phyloP scores from a whole-genome alignment of 441 rosid genomes.

The Aquilaria agallochum region DNA sequence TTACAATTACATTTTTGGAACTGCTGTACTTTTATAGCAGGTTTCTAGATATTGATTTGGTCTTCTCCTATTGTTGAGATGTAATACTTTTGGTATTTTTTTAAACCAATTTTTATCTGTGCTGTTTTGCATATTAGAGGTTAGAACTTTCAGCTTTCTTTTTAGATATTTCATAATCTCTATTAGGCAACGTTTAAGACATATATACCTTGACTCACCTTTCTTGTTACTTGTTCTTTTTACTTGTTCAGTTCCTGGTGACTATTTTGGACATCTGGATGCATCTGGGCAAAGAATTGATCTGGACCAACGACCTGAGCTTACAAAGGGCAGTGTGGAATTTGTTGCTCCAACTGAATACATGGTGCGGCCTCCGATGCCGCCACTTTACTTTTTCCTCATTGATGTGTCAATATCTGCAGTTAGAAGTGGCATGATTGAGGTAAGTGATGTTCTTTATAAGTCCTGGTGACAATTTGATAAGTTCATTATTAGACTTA shows the following conservation, averaged over 20 bases:
- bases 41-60: too few relatives aligned
- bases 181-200: too few relatives aligned
- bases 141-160: too few relatives aligned
- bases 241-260: constrained; percentile 77
- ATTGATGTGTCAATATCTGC: constrained; percentile 94
- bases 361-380: constrained; percentile 99
- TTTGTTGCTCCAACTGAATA: constrained; percentile 98
- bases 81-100: too few relatives aligned
- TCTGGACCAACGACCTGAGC: constrained; percentile 96
- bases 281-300: constrained; percentile 92
- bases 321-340: constrained; percentile 90
- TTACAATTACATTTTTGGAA: too few relatives aligned
- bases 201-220: background rate
- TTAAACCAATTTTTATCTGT: too few relatives aligned
- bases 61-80: too few relatives aligned
- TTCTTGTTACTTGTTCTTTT: background rate
- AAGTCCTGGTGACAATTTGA: background rate
- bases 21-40: too few relatives aligned
- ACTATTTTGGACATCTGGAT: constrained; percentile 92
- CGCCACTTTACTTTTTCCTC: constrained; percentile 92
- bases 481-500: too few relatives aligned
- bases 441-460: constrained; percentile 54
- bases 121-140: too few relatives aligned
- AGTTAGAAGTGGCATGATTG: constrained; percentile 89
- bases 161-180: too few relatives aligned